These are phyloP conservation scores for Ceratobasidium sp. DNA, from an alignment of 1,284 basidiomycete genomes.

Conservation along the genomic window DNA sequence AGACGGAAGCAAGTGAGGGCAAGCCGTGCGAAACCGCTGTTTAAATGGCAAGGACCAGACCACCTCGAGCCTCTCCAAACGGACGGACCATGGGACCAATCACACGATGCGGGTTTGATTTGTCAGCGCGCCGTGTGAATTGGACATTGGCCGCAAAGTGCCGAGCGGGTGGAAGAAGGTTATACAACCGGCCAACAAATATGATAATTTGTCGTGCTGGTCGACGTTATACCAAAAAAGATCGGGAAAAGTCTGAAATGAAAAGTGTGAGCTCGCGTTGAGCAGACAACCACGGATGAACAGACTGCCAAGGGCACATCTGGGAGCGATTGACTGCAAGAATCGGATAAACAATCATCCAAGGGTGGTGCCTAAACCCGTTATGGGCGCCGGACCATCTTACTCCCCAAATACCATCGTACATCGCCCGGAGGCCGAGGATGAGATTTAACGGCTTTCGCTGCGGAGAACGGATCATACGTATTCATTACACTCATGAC, in stretches of 20 bases:
- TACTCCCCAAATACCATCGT: background rate
- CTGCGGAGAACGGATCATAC: constrained; percentile 10
- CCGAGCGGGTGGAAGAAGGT: background rate
- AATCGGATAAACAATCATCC: constrained; percentile 15
- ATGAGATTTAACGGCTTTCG: too few species aligned
- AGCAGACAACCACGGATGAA: background rate
- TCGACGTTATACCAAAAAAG: too few species aligned
- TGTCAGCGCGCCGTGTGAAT: constrained; percentile 41
- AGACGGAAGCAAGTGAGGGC: background rate
- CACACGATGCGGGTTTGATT: constrained; percentile 36
- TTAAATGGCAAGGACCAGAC: constrained; percentile 2
- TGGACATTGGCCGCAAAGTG: background rate
- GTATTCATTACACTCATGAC: background rate
- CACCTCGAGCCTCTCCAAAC: background rate
- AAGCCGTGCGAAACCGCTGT: constrained; percentile 28
- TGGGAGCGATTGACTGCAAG: background rate
- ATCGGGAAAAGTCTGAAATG: background rate
- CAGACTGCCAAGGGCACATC: background rate
- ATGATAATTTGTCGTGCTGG: too few species aligned
- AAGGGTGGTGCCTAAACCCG: background rate
- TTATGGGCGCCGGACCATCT: background rate
- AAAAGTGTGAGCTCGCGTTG: background rate
- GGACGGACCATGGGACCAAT: constrained; percentile 42
- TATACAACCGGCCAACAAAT: too few species aligned
- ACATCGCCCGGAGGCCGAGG: background rate